Conservation (phyloP, 2,329 filamentous ascomycete species). For the Hansfordia pulvinata region DNA sequence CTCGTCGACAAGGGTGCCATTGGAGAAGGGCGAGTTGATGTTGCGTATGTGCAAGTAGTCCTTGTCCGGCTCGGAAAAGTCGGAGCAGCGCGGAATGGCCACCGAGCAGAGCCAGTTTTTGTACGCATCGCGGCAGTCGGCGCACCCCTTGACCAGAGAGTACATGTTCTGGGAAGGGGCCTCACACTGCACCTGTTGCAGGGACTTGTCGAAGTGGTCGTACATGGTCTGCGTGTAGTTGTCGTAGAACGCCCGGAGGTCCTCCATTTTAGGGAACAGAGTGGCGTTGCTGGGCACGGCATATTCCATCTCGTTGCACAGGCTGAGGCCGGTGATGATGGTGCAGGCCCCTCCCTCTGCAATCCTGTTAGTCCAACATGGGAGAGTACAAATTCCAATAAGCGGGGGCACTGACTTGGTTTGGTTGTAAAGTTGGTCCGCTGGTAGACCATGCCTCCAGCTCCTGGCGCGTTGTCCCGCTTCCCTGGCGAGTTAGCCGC, state of each 20-base stretch:
- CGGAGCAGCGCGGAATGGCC: slow-evolving; percentile 81
- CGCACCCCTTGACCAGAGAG: slow-evolving; percentile 65
- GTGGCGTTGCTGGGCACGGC: slow-evolving; percentile 72
- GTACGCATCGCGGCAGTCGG: slow-evolving; percentile 67
- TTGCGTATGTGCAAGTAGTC: slow-evolving; percentile 54
- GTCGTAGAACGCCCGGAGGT: slow-evolving; percentile 66
- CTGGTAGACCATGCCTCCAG: slow-evolving; percentile 65
- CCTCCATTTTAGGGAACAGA: slow-evolving; percentile 42
- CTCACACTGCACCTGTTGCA: slow-evolving; percentile 79
- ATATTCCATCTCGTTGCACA: slow-evolving; percentile 82
- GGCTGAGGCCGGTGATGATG: slow-evolving; percentile 73
- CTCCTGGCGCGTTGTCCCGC: slow-evolving; percentile 41
- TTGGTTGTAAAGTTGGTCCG: slow-evolving; percentile 67
- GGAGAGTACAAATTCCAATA: no score
- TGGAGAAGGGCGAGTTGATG: slow-evolving; percentile 54
- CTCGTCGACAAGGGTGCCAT: slow-evolving; percentile 42
- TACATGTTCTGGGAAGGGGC: slow-evolving; percentile 60
- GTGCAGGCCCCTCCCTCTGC: slow-evolving; percentile 45
- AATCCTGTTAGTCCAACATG: background rate
- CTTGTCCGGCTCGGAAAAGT: slow-evolving; percentile 46
- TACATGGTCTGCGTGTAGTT: slow-evolving; percentile 56
- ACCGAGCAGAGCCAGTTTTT: slow-evolving; percentile 93
- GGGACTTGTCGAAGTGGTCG: slow-evolving; percentile 63
- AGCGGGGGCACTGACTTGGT: slow-evolving; percentile 40
- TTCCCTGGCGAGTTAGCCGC: slow-evolving; percentile 29